Evolutionary conservation across 306 rosid genomes (phyloP).

Genomic region (Betula pendula): DNA sequence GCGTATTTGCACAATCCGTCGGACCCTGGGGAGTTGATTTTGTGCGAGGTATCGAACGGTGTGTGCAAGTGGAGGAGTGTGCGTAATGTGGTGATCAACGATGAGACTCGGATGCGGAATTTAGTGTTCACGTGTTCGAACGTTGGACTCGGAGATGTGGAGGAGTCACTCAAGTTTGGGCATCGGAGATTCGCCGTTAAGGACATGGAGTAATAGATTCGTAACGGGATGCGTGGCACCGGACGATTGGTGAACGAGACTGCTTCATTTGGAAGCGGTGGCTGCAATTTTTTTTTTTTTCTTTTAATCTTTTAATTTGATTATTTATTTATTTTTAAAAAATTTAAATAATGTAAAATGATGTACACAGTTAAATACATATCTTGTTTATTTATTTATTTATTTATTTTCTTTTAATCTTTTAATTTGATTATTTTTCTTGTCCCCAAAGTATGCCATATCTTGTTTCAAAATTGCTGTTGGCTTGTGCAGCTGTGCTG

Average conservation of each 20-base stretch:
- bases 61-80: constrained; percentile 53
- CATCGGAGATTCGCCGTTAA: constrained; percentile 26
- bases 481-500: no score
- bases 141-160: constrained; percentile 48
- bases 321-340: no score
- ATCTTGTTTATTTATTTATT: no score
- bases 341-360: no score
- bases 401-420: no score
- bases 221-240: neutral
- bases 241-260: neutral
- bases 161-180: constrained; percentile 18
- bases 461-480: no score
- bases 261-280: no score
- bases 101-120: constrained; percentile 24
- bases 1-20: constrained; percentile 47
- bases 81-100: constrained; percentile 34
- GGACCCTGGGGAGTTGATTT: constrained; percentile 39
- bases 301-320: no score
- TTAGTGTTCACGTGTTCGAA: constrained; percentile 53
- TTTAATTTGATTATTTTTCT: no score
- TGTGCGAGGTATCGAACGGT: constrained; percentile 41
- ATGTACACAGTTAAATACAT: no score
- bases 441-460: no score
- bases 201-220: neutral
- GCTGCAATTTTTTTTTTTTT: no score